These are phyloP conservation scores for Phytophthora kernoviae DNA, from an alignment of 352 stramenopile species.

Conservation along the genomic window DNA sequence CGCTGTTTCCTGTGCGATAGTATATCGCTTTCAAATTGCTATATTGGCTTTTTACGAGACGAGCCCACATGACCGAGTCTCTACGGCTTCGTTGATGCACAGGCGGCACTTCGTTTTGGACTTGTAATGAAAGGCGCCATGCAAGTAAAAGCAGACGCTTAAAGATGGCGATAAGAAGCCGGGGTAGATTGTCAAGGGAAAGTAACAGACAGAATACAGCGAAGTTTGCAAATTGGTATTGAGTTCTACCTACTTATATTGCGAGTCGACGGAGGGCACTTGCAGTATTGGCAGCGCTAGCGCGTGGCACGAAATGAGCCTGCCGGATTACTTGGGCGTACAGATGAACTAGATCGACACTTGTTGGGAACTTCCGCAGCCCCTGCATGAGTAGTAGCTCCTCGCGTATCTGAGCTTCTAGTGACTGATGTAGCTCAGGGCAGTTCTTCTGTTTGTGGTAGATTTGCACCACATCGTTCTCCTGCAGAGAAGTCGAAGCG, in stretches of 20 bases:
- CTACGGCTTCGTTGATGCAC: conserved; percentile 28
- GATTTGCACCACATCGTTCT: conserved; percentile 43
- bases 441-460: conserved; percentile 26
- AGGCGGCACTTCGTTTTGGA: conserved; percentile 6
- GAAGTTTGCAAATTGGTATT: neutral
- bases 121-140: conserved; percentile 24
- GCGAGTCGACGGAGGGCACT: conserved; percentile 18
- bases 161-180: conserved; percentile 30
- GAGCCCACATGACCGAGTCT: conserved; percentile 11
- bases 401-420: conserved; percentile 46
- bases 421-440: conserved; percentile 29
- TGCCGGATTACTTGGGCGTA: conserved; percentile 59
- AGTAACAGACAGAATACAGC: neutral
- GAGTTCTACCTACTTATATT: conserved; percentile 10
- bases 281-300: conserved; percentile 18
- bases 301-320: conserved; percentile 29
- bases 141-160: conserved; percentile 17
- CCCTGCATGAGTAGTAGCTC: conserved; percentile 73
- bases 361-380: conserved; percentile 53
- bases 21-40: conserved; percentile 1
- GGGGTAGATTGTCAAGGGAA: conserved; percentile 18
- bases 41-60: conserved; percentile 19
- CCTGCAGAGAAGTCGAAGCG: conserved; percentile 16
- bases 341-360: conserved; percentile 43
- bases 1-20: conserved; percentile 8